Evolutionary conservation across 2,329 filamentous ascomycete species (phyloP), one percentile per base, ranked within the genome.

Genomic region (Scytalidium sp.): DNA sequence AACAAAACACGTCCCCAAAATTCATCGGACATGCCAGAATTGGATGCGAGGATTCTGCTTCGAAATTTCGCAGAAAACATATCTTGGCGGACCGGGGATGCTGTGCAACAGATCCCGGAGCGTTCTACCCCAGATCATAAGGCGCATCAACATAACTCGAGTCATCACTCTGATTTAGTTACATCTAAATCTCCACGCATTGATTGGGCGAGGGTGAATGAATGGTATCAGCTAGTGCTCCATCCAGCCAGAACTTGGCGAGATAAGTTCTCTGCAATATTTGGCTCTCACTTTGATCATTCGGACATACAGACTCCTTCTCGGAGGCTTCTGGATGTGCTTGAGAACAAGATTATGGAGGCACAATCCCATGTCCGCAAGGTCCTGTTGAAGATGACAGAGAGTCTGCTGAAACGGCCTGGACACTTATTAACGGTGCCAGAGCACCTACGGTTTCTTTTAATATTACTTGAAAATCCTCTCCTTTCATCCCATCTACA

Each of bases 31-130:
- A 67, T 83, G 3, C 77, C 78, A 29, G 84, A 88, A 45, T 69
- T 91, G 19, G 89, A 94, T 63, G 81, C 86, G 1, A 94, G 91
- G 62, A 79, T 93, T 19, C 72, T 91, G 6, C 67, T 92, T 2
- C 88, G 88, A 2, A 82, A 92, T 60, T 76, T 92, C 56, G 87
- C 85, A 1, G 89, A 94, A 63, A 94, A 94, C 62, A 88, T 87
- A 2, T 81, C 80, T 7, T 93, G 88, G 89, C 93, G 88, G 88
- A 84, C 85, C 43, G 87, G 85, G 2, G 77, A 77, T 44, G 50
- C 54, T 74, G 50, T 55, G n/a, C 41, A 79, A 60, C 59, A 62
- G 67, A 72, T 45, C 46, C 60, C 47, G 43, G 60, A 54, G 60
- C 66, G 48, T 57, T 57, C 54, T 69, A 64, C 58, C 63, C 57